A percentile compares a stretch with the other conserved stretches of the same genome.
Conservation (phyloP, 2,329 filamentous ascomycete species). For the Dryadomyces quercus-mongolicae region DNA sequence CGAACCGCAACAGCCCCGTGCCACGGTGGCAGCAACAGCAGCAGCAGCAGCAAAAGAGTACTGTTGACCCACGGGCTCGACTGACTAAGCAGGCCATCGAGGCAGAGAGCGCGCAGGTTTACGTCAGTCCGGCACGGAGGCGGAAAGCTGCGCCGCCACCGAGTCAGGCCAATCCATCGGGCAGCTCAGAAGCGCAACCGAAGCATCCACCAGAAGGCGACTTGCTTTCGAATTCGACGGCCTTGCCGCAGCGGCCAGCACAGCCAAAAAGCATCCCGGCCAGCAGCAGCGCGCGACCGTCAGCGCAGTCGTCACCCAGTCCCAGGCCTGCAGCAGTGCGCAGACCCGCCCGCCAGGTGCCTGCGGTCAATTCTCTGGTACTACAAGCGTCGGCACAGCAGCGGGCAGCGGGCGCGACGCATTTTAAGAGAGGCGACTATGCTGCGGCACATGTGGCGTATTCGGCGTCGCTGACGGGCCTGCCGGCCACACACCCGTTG, state of each 20-base stretch:
- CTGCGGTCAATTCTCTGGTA: slow-evolving; percentile 54
- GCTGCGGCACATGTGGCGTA: slow-evolving; percentile 76
- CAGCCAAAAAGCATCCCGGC: background rate
- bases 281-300: slow-evolving; percentile 14
- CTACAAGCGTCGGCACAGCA: slow-evolving; percentile 67
- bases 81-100: slow-evolving; percentile 64
- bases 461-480: slow-evolving; percentile 57
- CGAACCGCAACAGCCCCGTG: slow-evolving; percentile 30
- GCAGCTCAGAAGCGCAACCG: slow-evolving; percentile 17
- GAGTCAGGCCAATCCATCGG: slow-evolving; percentile 27
- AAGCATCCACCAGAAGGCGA: slow-evolving; percentile 35
- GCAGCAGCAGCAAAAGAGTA: slow-evolving; percentile 43
- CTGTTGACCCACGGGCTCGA: slow-evolving; percentile 42
- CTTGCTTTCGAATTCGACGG: slow-evolving; percentile 45
- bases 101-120: slow-evolving; percentile 70
- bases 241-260: slow-evolving; percentile 18
- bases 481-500: slow-evolving; percentile 72
- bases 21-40: slow-evolving; percentile 58
- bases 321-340: too few species aligned
- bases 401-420: slow-evolving; percentile 68
- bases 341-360: slow-evolving; percentile 27
- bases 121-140: slow-evolving; percentile 75
- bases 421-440: slow-evolving; percentile 92
- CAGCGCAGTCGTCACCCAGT: background rate
- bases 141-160: slow-evolving; percentile 42